Conservation (phyloP, 2,329 filamentous ascomycete genomes). For the Alternaria angustiovoidea region DNA sequence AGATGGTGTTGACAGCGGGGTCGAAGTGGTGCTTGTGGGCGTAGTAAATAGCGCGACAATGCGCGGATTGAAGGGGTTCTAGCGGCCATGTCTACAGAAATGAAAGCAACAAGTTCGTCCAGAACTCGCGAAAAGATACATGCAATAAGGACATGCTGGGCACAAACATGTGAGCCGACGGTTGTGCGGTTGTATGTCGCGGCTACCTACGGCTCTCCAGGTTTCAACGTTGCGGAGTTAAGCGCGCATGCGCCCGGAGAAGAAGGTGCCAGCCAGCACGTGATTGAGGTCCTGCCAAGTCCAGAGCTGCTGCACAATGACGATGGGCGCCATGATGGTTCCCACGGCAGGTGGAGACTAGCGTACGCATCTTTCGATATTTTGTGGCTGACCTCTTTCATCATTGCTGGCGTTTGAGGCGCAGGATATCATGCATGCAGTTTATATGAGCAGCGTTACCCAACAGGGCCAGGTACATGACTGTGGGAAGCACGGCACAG, state of each 20-base stretch:
- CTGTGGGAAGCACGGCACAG: background rate
- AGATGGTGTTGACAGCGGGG: slow-evolving; percentile 31
- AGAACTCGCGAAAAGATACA: background rate
- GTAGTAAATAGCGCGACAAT: slow-evolving; percentile 42
- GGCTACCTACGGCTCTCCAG: slow-evolving; percentile 35
- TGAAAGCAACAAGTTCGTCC: slow-evolving; percentile 3
- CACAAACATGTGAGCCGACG: slow-evolving; percentile 19
- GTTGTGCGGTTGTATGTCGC: slow-evolving; percentile 20
- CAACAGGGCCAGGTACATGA: background rate
- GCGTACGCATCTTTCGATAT: slow-evolving; percentile 1
- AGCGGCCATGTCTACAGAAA: slow-evolving; percentile 32
- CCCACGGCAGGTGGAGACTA: slow-evolving; percentile 15
- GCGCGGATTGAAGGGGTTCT: slow-evolving; percentile 43
- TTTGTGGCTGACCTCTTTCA: background rate
- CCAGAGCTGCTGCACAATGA: slow-evolving; percentile 20
- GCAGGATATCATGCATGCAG: background rate
- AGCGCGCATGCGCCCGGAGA: slow-evolving; percentile 4
- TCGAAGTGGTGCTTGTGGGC: slow-evolving; percentile 37
- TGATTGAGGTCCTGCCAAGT: background rate
- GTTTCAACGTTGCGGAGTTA: slow-evolving; percentile 17
- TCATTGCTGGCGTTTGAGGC: background rate
- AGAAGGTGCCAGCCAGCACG: slow-evolving; percentile 10
- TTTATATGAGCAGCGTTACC: background rate
- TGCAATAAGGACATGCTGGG: slow-evolving; percentile 14
- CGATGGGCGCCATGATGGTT: slow-evolving; percentile 11